Evolutionary conservation across 257 asterid species (phyloP).

Genomic region (Lavandula angustifolia): DNA sequence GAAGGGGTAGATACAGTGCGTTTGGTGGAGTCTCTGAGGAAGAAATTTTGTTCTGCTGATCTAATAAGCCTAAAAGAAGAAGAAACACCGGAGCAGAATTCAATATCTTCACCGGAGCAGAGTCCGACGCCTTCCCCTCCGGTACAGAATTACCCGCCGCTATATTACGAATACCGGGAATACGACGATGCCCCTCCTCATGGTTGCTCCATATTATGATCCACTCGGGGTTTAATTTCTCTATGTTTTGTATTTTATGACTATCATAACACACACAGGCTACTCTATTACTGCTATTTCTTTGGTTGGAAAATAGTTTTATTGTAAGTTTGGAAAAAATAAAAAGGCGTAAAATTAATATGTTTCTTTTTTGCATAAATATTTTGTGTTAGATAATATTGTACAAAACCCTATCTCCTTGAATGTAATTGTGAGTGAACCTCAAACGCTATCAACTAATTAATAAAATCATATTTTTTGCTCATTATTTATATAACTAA

Average conservation of each 20-base stretch:
- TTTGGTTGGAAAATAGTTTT: too few species aligned
- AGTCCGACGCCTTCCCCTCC: too few species aligned
- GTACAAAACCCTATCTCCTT: too few species aligned
- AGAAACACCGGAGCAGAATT: slow-evolving; percentile 15
- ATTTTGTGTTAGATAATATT: too few species aligned
- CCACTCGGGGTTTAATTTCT: background rate
- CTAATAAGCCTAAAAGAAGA: slow-evolving; percentile 29
- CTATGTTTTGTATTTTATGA: background rate
- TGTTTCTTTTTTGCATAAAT: too few species aligned
- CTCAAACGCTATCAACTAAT: too few species aligned
- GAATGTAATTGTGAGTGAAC: too few species aligned
- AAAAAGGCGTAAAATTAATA: too few species aligned
- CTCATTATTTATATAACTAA: too few species aligned
- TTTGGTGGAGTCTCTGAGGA: slow-evolving; percentile 40
- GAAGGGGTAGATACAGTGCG: slow-evolving; percentile 38
- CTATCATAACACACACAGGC: background rate
- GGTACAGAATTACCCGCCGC: background rate
- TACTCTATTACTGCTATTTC: background rate
- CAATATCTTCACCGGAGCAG: background rate
- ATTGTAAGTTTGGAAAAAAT: too few species aligned
- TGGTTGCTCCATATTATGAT: slow-evolving; percentile 30
- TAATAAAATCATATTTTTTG: too few species aligned
- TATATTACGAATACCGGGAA: background rate
- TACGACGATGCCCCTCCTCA: slow-evolving; percentile 11
- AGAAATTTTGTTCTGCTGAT: slow-evolving; percentile 33